phyloP scores from a whole-genome alignment of 805 yeast genomes.

The Monosporozyma solicola region DNA sequence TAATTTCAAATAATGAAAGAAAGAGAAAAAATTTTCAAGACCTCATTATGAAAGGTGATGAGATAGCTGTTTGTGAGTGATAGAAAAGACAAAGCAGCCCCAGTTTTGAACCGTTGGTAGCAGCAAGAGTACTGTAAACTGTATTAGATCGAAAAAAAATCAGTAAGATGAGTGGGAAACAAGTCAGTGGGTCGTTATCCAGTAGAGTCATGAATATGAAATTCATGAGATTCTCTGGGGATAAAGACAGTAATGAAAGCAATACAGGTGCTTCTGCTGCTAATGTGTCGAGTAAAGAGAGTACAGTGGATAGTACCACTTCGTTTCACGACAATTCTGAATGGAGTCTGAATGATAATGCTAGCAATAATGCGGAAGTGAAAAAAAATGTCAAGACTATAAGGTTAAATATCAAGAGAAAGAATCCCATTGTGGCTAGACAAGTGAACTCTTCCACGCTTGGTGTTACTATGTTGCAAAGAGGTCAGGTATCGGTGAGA shows the following conservation, averaged over 20 bases:
- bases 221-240: constrained; percentile 46
- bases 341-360: constrained; percentile 10
- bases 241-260: constrained; percentile 27
- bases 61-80: too few relatives aligned
- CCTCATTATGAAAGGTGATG: not conserved
- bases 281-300: constrained; percentile 9
- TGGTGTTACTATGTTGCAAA: constrained; percentile 1
- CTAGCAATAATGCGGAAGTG: not conserved
- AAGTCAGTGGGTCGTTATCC: constrained; percentile 37
- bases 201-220: constrained; percentile 80
- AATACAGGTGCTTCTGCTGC: constrained; percentile 26
- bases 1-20: too few relatives aligned
- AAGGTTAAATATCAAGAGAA: not conserved
- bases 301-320: not conserved
- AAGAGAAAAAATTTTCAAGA: not conserved
- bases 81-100: too few relatives aligned
- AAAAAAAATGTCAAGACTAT: not conserved
- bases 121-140: not conserved
- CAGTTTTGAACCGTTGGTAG: too few relatives aligned
- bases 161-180: not conserved
- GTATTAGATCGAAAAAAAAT: not conserved
- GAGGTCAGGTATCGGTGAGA: not conserved
- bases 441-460: not conserved
- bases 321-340: constrained; percentile 16
- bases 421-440: not conserved